A percentile compares a stretch with the other conserved stretches of the same genome.
Evolutionary conservation across 257 asterid genomes (phyloP).

Genomic region (Jaltomata sinuosa): DNA sequence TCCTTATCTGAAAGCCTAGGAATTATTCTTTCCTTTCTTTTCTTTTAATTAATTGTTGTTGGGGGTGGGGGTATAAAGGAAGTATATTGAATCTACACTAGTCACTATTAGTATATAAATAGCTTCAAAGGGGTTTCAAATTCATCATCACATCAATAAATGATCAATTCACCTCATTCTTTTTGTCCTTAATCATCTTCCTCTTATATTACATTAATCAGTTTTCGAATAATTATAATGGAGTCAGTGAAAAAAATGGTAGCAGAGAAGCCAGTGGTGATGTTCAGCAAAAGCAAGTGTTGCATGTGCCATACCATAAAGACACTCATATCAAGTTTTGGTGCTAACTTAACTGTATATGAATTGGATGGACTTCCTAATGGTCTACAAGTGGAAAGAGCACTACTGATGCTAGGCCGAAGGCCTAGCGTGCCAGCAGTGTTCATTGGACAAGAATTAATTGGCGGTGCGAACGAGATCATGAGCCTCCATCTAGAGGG

Average conservation of each 20-base stretch:
- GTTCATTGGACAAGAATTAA: slow-evolving; percentile 48
- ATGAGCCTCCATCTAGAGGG: slow-evolving; percentile 76
- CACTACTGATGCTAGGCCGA: slow-evolving; percentile 25
- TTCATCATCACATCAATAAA: background rate
- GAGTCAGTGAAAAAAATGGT: slow-evolving; percentile 40
- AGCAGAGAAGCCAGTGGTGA: slow-evolving; percentile 59
- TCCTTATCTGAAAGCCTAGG: background rate
- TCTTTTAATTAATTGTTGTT: background rate
- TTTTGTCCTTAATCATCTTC: no score
- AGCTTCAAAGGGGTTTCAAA: background rate
- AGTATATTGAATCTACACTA: background rate
- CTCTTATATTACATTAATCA: background rate
- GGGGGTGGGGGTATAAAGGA: background rate
- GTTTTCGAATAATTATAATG: slow-evolving; percentile 12
- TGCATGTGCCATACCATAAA: slow-evolving; percentile 65
- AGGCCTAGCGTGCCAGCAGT: slow-evolving; percentile 45
- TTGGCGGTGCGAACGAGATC: slow-evolving; percentile 67
- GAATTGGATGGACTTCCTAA: slow-evolving; percentile 58
- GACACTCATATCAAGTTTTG: slow-evolving; percentile 54
- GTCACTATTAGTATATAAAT: background rate
- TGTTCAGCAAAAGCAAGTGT: slow-evolving; percentile 64
- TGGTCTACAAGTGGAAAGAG: slow-evolving; percentile 53
- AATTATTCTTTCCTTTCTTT: background rate
- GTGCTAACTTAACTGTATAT: slow-evolving; percentile 50
- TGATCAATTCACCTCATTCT: background rate